Evolutionary conservation across 495 filamentous ascomycete genomes (phyloP), one percentile per base, ranked within the genome.

Genomic region (Penicillium steckii): DNA sequence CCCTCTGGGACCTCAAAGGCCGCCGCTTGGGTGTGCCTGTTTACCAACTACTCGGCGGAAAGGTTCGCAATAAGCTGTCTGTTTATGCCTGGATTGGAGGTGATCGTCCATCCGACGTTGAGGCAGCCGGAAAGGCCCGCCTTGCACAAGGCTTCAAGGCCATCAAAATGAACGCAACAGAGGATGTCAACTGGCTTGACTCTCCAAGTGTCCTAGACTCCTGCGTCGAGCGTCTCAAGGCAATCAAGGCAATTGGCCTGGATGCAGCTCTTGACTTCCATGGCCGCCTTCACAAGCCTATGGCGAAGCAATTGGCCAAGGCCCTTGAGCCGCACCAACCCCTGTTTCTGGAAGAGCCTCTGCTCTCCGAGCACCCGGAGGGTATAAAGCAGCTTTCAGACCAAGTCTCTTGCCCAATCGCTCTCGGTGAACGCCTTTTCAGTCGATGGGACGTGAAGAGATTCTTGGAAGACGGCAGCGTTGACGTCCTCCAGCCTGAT

Each of bases 71-170:
- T 57, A 88, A 86, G 62, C 62, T 90, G 19, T 81, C 79, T 48
- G 87, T 91, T 9, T 92, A 91, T 62, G 81, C 85, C 15, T 91
- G 87, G 87, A 91, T 91, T 55, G 88, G 88, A 15, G 88, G 88
- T n/a, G 88, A 92, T 55, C 74, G 86, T 10, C 87, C 88, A n/a
- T 56, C 66, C 25, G 88, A 90, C 55, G 80, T 92, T 4, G 78
- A 81, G 56, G 65, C 51, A 0, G 82, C 85, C 61, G 85, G 77
- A 10, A 78, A 83, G 57, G 78, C 72, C 12, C 84, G 88, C 19
- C 78, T 82, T 56, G 78, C 71, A 23, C 88, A 91, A 67, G 88
- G 88, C 4, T 88, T 91, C 67, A 83, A 74, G 25, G 76, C 82
- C 5, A 74, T 91, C 48, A 91, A 91, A 64, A 92, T 92, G 88